These are phyloP conservation scores for Olyra latifolia DNA, from an alignment of 176 grass and related monocot genomes.

Conservation along the genomic window DNA sequence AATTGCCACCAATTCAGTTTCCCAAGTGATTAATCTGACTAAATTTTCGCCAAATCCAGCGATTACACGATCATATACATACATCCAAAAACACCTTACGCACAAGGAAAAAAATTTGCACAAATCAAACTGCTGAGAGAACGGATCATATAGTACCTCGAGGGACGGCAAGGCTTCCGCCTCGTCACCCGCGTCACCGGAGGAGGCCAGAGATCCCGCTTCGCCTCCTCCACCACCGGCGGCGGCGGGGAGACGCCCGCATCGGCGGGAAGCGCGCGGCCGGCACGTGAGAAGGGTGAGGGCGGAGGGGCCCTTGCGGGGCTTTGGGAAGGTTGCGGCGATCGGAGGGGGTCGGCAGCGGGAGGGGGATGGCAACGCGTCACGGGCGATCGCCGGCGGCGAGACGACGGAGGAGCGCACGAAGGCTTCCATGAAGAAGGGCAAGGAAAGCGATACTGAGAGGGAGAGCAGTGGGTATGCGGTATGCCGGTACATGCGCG, in stretches of 20 bases:
- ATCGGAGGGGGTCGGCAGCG: not conserved
- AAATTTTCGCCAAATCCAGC: not conserved
- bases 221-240: not conserved
- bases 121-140: not conserved
- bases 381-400: conserved; percentile 26
- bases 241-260: not conserved
- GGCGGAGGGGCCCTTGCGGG: not conserved
- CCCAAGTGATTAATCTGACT: not conserved
- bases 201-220: not conserved
- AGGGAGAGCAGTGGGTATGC: too few relatives aligned
- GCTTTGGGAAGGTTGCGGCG: not conserved
- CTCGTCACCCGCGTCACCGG: not conserved
- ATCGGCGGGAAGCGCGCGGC: not conserved
- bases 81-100: not conserved
- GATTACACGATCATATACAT: not conserved
- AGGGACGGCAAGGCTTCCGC: not conserved
- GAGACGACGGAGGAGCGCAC: conserved; percentile 6
- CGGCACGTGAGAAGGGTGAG: not conserved
- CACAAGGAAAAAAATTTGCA: not conserved
- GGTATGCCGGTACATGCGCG: too few relatives aligned
- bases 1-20: not conserved
- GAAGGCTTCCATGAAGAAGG: conserved; percentile 15
- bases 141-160: not conserved
- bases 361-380: not conserved
- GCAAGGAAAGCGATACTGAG: not conserved